Conservation (phyloP, 129 eudicot genomes). For the Centella asiatica region DNA sequence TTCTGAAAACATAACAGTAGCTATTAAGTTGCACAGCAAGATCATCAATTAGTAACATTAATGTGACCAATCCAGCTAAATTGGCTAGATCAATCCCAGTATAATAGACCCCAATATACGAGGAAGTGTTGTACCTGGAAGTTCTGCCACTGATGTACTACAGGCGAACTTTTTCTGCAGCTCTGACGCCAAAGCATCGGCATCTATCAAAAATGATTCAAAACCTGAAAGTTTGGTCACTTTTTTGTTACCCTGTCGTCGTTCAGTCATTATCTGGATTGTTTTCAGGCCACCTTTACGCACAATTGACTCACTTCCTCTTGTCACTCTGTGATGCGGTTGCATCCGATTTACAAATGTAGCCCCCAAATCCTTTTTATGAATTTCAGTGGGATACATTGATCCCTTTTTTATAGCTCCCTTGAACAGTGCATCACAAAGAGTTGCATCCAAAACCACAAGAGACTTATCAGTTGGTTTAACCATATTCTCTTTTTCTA, state of each 20-base stretch:
- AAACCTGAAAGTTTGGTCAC: constrained; percentile 84
- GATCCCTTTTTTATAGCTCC: constrained; percentile 90
- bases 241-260: constrained; percentile 93
- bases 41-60: no score
- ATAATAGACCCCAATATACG: no score
- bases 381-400: constrained; percentile 82
- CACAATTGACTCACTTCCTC: constrained; percentile 69
- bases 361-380: constrained; percentile 65
- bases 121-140: constrained; percentile 54
- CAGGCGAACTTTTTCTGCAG: constrained; percentile 97
- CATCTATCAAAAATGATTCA: constrained; percentile 76
- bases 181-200: constrained; percentile 82
- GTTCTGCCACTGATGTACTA: constrained; percentile 78
- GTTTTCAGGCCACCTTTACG: constrained; percentile 73
- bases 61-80: no score
- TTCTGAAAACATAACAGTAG: no score
- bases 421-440: constrained; percentile 88
- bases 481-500: constrained; percentile 75
- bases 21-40: no score
- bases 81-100: no score
- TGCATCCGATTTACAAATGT: constrained; percentile 86
- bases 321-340: constrained; percentile 73
- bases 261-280: constrained; percentile 76
- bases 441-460: constrained; percentile 64
- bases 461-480: constrained; percentile 53